Percentiles rank a stretch among this genome's conserved stretches.
phyloP scores from a whole-genome alignment of 192 early-diverging fungal genomes.

The Coemansia sp. region DNA sequence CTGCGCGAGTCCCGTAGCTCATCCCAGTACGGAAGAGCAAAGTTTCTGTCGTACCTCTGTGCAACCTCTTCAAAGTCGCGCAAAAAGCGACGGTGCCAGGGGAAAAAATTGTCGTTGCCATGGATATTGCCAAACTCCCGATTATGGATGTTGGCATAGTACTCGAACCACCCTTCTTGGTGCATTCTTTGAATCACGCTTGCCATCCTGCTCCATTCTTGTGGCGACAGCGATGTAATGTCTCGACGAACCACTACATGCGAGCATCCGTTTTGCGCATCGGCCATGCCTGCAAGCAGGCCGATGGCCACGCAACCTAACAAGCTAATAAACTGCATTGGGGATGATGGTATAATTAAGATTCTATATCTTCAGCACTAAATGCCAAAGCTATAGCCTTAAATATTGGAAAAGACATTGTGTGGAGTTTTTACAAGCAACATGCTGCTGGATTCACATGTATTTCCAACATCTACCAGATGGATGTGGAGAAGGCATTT shows the following conservation, averaged over 20 bases:
- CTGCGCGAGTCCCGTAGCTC: conserved; percentile 55
- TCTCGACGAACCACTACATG: conserved; percentile 28
- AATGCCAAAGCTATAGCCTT: not conserved
- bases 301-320: conserved; percentile 13
- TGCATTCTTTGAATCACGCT: conserved; percentile 41
- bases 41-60: conserved; percentile 45
- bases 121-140: conserved; percentile 50
- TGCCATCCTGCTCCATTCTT: conserved; percentile 39
- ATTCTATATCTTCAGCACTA: not conserved
- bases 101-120: conserved; percentile 55
- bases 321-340: conserved; percentile 6
- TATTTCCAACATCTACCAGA: too few species aligned
- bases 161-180: conserved; percentile 45
- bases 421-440: not conserved
- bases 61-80: conserved; percentile 54
- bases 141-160: conserved; percentile 46
- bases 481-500: too few species aligned
- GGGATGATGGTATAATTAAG: not conserved
- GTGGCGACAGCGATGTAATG: conserved; percentile 33
- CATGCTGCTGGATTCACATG: conserved; percentile 4
- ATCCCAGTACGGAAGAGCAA: conserved; percentile 62
- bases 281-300: conserved; percentile 17
- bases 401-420: not conserved
- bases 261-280: conserved; percentile 40
- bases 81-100: conserved; percentile 58